Evolutionary conservation across 2,329 filamentous ascomycete genomes (phyloP).

Genomic region (Trichophyton schoenleinii): DNA sequence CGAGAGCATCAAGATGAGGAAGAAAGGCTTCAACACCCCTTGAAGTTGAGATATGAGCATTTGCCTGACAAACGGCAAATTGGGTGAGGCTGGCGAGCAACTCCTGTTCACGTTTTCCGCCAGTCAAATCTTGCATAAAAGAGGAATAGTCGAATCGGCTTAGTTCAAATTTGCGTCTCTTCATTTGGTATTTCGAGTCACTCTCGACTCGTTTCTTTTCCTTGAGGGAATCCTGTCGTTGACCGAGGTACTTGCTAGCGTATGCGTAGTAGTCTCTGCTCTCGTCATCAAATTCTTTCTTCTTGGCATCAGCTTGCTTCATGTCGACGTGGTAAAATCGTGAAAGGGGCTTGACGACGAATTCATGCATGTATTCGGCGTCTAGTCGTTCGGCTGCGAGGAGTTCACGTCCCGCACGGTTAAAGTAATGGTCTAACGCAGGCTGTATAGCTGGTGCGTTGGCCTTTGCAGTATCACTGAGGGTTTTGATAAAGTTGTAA

Average conservation of each 20-base stretch:
- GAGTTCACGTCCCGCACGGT: conserved; percentile 89
- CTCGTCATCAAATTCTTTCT: conserved; percentile 95
- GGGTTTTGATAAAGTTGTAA: conserved; percentile 65
- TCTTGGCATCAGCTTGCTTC: conserved; percentile 93
- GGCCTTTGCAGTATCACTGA: conserved; percentile 75
- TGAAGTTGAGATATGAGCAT: conserved; percentile 65
- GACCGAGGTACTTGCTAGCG: conserved; percentile 87
- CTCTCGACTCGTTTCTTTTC: conserved; percentile 93
- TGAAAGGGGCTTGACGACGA: conserved; percentile 86
- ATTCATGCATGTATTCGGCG: conserved; percentile 68
- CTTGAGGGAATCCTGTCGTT: conserved; percentile 88
- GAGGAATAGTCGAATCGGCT: conserved; percentile 98
- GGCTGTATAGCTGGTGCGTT: conserved; percentile 96
- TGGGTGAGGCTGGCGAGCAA: conserved; percentile 87
- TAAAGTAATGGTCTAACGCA: conserved; percentile 93
- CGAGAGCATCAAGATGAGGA: conserved; percentile 79
- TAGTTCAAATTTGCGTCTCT: conserved; percentile 87
- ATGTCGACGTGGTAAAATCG: conserved; percentile 92
- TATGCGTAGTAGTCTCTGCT: conserved; percentile 98
- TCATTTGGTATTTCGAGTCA: conserved; percentile 90
- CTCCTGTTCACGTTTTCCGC: conserved; percentile 95
- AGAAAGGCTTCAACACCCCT: conserved; percentile 78
- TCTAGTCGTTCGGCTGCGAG: conserved; percentile 77
- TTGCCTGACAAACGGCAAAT: conserved; percentile 83
- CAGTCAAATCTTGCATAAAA: conserved; percentile 98